Percentiles rank a stretch among this genome's conserved stretches.
Conservation (phyloP, 371 early-diverging fungal genomes). For the Parasitella parasitica region DNA sequence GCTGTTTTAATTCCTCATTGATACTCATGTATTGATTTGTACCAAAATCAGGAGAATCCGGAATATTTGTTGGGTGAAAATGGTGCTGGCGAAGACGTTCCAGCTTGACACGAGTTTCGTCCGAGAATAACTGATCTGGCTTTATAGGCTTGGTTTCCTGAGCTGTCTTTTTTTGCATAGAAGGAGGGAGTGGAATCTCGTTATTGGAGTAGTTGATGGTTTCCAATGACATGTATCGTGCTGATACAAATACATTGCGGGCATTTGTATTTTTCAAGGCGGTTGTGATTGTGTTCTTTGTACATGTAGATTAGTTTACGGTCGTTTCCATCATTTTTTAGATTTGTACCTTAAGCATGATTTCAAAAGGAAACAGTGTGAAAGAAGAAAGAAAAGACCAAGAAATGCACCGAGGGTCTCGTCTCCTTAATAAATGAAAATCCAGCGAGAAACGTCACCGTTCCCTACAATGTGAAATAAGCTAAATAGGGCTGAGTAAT, state of each 20-base stretch:
- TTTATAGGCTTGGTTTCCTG: conserved; percentile 7
- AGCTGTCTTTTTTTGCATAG: conserved; percentile 16
- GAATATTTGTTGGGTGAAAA: conserved; percentile 54
- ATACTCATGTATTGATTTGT: conserved; percentile 68
- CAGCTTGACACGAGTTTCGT: conserved; percentile 37
- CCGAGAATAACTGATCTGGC: conserved; percentile 24
- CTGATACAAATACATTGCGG: neutral
- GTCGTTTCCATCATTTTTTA: neutral
- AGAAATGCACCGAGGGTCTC: conserved; percentile 1
- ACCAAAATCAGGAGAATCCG: conserved; percentile 65
- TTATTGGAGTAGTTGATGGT: conserved; percentile 3
- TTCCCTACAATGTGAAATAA: neutral
- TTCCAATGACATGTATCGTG: conserved; percentile 21
- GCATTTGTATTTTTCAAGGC: neutral
- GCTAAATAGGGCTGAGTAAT: neutral
- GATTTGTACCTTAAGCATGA: conserved; percentile 12
- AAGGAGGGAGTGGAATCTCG: conserved; percentile 17
- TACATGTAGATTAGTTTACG: neutral
- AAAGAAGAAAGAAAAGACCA: neutral
- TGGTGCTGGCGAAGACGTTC: conserved; percentile 43
- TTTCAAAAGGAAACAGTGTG: neutral
- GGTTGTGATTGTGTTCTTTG: neutral
- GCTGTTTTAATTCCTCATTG: conserved; percentile 57
- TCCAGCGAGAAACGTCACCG: conserved; percentile 1
- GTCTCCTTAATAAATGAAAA: neutral